Evolutionary conservation across 1,284 basidiomycete genomes (phyloP), one percentile per base, ranked within the genome.

Genomic region (Malassezia obtusa): DNA sequence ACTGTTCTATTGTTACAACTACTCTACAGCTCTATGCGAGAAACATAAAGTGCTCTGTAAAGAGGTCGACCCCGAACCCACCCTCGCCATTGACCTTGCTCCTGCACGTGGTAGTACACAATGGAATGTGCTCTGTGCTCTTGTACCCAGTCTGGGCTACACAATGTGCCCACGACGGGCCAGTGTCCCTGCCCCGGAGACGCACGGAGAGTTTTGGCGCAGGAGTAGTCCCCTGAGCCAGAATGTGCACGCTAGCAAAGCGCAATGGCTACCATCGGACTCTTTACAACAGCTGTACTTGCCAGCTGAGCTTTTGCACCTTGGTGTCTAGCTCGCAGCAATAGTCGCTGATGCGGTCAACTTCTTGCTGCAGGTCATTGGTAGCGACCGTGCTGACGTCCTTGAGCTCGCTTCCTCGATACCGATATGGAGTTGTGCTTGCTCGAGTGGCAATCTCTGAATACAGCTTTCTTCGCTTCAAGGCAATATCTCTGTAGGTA

Each of bases 391-490:
- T 28, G 17, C n/a, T 32, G 15, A 45, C 25, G 28, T 31, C 28
- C 26, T 21, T 12, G 6, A 45, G 12, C 26, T 45, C 43, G 21
- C 14, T 31, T 7, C 43, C 25, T 32, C 15, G 7, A 19, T 45
- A 45, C 10, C 43, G 43, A 21, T 45, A 24, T 32, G 28, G 26
- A 11, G 24, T 4, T 11, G 43, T 31, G 26, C 25, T 32, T 6
- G 43, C 43, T 28, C 31, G 10, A 14, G 24, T 17, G 14, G 43
- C 43, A 10, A 45, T 8, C 10, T 45, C 43, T 19, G 43, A 45
- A 21, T 45, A 45, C 25, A 45, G 43, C 43, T 45, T 30, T 28
- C 25, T 12, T 11, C 43, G 43, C 43, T 45, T 45, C 10, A 31
- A 12, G 5, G 19, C 25, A 11, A 45, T 45, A 19, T 45, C 43